These are phyloP conservation scores for Plasmodium vinckei DNA, from an alignment of 169 alveolate genomes.

Conservation along the genomic window DNA sequence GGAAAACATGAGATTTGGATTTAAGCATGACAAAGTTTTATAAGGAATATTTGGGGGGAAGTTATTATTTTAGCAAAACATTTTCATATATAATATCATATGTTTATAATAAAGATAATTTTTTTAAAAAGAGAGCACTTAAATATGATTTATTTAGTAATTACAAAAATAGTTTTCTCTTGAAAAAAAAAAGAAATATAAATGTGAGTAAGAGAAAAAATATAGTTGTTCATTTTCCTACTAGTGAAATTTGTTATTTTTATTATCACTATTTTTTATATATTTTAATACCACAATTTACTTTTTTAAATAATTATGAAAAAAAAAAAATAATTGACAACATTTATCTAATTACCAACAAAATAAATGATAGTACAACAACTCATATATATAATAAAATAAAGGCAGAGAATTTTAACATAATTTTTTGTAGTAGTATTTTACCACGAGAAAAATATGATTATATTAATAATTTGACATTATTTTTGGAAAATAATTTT, in stretches of 20 bases:
- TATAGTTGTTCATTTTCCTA: conserved; percentile 59
- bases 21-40: conserved; percentile 57
- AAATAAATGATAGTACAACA: conserved; percentile 17
- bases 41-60: conserved; percentile 46
- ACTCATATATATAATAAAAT: conserved; percentile 50
- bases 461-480: conserved; percentile 24
- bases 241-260: conserved; percentile 66
- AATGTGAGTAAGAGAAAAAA: conserved; percentile 37
- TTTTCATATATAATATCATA: conserved; percentile 45
- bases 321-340: conserved; percentile 51
- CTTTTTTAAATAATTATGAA: conserved; percentile 26
- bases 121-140: conserved; percentile 45
- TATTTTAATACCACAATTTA: conserved; percentile 57
- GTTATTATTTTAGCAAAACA: conserved; percentile 42
- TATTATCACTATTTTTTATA: conserved; percentile 66
- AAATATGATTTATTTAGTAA: conserved; percentile 21
- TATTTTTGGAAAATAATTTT: conserved; percentile 54
- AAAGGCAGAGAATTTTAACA: conserved; percentile 10
- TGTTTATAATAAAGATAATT: conserved; percentile 54
- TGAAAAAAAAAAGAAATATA: conserved; percentile 17
- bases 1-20: too few relatives aligned
- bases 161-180: conserved; percentile 26
- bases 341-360: conserved; percentile 36
- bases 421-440: conserved; percentile 43
- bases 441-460: conserved; percentile 59